A percentile compares a stretch with the other conserved stretches of the same genome.
These are phyloP conservation scores for Nitzschia putrida DNA, from an alignment of 108 stramenopile species.

Conservation along the genomic window DNA sequence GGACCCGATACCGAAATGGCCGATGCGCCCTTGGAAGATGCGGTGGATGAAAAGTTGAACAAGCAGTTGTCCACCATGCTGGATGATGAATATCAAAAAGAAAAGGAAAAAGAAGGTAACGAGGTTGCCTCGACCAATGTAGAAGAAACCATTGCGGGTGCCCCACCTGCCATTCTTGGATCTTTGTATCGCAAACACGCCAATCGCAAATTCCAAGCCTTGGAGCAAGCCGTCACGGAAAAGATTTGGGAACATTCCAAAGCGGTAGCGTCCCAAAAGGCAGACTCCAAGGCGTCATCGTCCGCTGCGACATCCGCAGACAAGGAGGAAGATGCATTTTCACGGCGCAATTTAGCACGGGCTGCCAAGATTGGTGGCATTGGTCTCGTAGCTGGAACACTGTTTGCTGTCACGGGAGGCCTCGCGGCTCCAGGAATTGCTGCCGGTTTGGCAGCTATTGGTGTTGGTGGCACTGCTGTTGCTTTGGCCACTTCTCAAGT, in stretches of 20 bases:
- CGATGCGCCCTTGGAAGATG: neutral
- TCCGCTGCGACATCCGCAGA: neutral
- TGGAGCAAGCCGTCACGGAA: conserved; percentile 32
- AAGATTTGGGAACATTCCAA: neutral
- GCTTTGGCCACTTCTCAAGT: conserved; percentile 51
- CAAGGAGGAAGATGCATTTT: conserved; percentile 3
- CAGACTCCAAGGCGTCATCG: neutral
- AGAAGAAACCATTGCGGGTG: neutral
- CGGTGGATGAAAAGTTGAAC: neutral
- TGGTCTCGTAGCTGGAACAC: conserved; percentile 58
- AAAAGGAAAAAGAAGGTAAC: neutral
- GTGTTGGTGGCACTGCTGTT: conserved; percentile 54
- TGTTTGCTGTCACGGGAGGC: conserved; percentile 72
- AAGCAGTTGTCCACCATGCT: neutral
- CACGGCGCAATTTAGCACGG: conserved; percentile 43
- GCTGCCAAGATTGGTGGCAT: conserved; percentile 56
- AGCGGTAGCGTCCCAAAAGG: conserved; percentile 9
- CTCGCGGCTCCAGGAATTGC: conserved; percentile 74
- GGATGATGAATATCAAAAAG: neutral
- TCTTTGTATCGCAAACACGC: conserved; percentile 17
- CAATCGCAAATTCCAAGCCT: conserved; percentile 20
- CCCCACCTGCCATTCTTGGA: neutral
- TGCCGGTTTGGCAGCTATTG: conserved; percentile 54
- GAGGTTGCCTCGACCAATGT: conserved; percentile 5
- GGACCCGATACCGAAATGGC: neutral